phyloP scores from a whole-genome alignment of 768 basidiomycete species.

The Amanita exitialis region DNA sequence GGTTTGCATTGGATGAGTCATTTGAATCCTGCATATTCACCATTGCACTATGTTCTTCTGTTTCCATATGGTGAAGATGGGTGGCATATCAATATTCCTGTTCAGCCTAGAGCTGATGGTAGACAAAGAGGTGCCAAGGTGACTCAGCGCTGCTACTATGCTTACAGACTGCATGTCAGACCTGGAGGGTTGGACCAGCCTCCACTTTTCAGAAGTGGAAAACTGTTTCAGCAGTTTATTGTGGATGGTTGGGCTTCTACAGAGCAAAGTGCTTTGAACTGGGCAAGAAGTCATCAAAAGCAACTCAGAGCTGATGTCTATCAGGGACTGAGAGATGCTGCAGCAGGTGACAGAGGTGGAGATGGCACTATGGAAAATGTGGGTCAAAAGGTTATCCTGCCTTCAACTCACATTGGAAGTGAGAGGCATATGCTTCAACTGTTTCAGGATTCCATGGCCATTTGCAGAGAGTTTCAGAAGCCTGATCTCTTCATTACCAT shows the following conservation, averaged over 20 bases:
- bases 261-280: conserved; percentile 30
- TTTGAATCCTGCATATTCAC: conserved; percentile 18
- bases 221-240: conserved; percentile 35
- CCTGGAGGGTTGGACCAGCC: conserved; percentile 12
- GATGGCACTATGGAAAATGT: conserved; percentile 2
- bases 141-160: background rate
- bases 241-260: conserved; percentile 34
- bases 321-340: conserved; percentile 12
- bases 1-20: conserved; percentile 4
- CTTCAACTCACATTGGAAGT: conserved; percentile 15
- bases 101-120: background rate
- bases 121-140: background rate
- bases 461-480: conserved; percentile 22
- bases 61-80: conserved; percentile 30
- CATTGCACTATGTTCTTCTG: conserved; percentile 33
- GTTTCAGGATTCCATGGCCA: conserved; percentile 33
- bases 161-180: background rate
- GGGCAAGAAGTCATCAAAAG: conserved; percentile 23
- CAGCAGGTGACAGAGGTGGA: background rate
- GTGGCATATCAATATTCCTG: conserved; percentile 17
- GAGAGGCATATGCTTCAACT: conserved; percentile 27
- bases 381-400: conserved; percentile 13
- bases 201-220: too few relatives aligned
- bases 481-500: conserved; percentile 38
- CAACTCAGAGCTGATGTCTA: conserved; percentile 24